Evolutionary conservation across 306 rosid species (phyloP).

Genomic region (Dalbergia oliveri): DNA sequence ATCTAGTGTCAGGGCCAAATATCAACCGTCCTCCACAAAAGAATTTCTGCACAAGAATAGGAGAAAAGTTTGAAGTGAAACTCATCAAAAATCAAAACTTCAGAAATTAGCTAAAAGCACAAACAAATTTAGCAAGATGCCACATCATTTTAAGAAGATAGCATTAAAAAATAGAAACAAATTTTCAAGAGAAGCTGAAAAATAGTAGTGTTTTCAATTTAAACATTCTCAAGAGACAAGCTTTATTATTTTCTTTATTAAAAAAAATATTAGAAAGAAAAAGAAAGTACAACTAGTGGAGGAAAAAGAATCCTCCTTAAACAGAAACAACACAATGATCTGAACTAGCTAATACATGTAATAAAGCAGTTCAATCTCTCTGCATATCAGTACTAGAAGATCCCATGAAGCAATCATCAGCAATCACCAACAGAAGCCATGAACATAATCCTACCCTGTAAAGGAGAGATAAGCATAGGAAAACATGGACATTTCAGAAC

Average conservation of each 20-base stretch:
- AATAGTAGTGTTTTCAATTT: constrained; percentile 22
- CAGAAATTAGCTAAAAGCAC: constrained; percentile 2
- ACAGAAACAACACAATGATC: not conserved
- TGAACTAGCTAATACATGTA: constrained; percentile 3
- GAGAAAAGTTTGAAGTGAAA: constrained; percentile 44
- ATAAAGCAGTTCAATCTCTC: not conserved
- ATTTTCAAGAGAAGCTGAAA: constrained; percentile 1
- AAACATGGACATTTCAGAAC: too few species aligned
- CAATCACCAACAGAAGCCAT: not conserved
- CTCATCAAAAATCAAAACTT: not conserved
- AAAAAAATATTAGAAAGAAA: not conserved
- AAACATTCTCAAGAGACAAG: not conserved
- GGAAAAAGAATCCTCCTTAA: constrained; percentile 11
- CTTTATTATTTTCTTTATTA: not conserved
- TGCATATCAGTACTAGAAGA: not conserved
- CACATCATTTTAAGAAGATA: constrained; percentile 14
- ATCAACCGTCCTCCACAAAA: constrained; percentile 86
- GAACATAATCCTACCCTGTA: too few species aligned
- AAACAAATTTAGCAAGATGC: constrained; percentile 18
- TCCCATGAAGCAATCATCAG: constrained; percentile 4
- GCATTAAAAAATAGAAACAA: not conserved
- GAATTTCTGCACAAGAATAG: constrained; percentile 76
- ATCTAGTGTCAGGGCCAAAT: constrained; percentile 93
- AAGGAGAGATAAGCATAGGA: too few species aligned
- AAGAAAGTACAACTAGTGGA: constrained; percentile 6